phyloP scores from a whole-genome alignment of 495 filamentous ascomycete species.

The Aspergillus egyptiacus region DNA sequence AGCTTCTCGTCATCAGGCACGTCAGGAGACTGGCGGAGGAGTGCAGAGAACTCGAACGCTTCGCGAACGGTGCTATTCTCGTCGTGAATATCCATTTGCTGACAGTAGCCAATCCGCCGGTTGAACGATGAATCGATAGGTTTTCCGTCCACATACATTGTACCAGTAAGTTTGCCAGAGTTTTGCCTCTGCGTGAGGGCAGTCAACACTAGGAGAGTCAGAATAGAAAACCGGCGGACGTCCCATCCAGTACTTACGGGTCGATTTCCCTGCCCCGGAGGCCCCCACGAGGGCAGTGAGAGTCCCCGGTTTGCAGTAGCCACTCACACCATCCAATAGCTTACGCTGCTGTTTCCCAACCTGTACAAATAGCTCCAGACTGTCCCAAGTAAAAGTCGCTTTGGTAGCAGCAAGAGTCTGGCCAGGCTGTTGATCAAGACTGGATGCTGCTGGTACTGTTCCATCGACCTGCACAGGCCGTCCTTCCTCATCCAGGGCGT shows the following conservation, averaged over 20 bases:
- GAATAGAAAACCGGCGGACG: background rate
- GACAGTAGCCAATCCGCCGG: slow-evolving; percentile 72
- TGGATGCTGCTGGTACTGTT: slow-evolving; percentile 14
- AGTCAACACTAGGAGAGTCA: slow-evolving; percentile 50
- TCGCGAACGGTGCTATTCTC: slow-evolving; percentile 74
- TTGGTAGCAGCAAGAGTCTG: slow-evolving; percentile 44
- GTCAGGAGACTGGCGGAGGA: slow-evolving; percentile 67
- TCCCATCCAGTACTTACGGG: slow-evolving; percentile 47
- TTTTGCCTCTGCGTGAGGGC: slow-evolving; percentile 70
- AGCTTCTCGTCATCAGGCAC: slow-evolving; percentile 67
- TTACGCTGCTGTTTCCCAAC: slow-evolving; percentile 60
- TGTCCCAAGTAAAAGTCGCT: slow-evolving; percentile 46
- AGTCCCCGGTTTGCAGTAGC: slow-evolving; percentile 71
- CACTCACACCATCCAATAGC: slow-evolving; percentile 63
- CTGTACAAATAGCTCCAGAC: slow-evolving; percentile 56
- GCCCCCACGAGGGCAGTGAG: slow-evolving; percentile 82
- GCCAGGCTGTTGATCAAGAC: slow-evolving; percentile 16
- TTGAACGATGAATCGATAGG: slow-evolving; percentile 67
- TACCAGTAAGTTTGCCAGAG: slow-evolving; percentile 67
- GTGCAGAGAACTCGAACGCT: slow-evolving; percentile 79
- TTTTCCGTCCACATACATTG: slow-evolving; percentile 65
- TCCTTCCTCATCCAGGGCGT: slow-evolving; percentile 44
- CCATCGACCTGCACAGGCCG: slow-evolving; percentile 20
- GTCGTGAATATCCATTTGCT: slow-evolving; percentile 88
- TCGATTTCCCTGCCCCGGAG: slow-evolving; percentile 80